Conservation (phyloP, 345 rosid genomes). For the Atalantia buxifolia region DNA sequence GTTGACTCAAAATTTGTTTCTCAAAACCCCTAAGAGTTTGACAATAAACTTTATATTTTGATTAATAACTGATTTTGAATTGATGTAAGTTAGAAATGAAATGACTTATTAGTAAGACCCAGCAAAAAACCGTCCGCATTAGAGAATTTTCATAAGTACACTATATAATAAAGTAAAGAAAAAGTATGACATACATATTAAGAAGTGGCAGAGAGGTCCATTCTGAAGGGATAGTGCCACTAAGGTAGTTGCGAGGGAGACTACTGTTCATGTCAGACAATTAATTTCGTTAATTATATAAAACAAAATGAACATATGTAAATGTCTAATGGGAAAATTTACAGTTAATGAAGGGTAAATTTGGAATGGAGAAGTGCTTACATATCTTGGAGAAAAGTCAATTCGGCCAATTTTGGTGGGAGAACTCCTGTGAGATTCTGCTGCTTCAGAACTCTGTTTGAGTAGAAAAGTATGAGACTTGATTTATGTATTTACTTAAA, state of each 20-base stretch:
- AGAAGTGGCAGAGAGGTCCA: slow-evolving; percentile 41
- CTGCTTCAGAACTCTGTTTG: slow-evolving; percentile 36
- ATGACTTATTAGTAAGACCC: too few species aligned
- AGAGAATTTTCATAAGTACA: too few species aligned
- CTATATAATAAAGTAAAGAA: too few species aligned
- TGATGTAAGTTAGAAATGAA: too few species aligned
- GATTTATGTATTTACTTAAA: not conserved
- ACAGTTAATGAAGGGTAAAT: not conserved
- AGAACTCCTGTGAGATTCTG: slow-evolving; percentile 44
- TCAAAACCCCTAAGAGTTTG: too few species aligned
- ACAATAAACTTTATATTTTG: too few species aligned
- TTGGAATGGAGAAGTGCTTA: slow-evolving; percentile 13
- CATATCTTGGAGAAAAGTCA: slow-evolving; percentile 44
- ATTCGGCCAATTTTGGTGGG: slow-evolving; percentile 36
- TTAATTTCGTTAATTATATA: not conserved
- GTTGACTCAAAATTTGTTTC: too few species aligned
- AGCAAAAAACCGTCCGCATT: too few species aligned
- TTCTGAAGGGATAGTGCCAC: slow-evolving; percentile 47
- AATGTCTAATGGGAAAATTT: not conserved
- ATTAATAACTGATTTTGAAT: too few species aligned
- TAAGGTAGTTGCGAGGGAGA: slow-evolving; percentile 46
- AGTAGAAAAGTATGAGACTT: not conserved
- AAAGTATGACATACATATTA: slow-evolving; percentile 20
- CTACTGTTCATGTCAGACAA: slow-evolving; percentile 29
- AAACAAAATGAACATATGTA: not conserved